Conservation (phyloP, 129 eudicot genomes). For the Dittrichia graveolens region DNA sequence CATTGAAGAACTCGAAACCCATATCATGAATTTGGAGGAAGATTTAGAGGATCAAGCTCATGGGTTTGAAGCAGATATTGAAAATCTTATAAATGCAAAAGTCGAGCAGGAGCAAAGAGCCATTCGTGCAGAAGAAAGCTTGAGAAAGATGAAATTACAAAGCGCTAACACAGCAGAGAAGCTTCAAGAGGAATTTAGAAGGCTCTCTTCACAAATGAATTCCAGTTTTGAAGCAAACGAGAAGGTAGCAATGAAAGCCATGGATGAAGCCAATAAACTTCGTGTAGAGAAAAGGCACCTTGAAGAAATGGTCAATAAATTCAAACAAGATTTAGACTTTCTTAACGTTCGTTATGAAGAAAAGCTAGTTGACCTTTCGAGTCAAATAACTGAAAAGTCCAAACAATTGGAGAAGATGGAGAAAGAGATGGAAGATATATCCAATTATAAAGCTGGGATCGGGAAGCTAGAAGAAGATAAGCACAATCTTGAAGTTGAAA, state of each 20-base stretch:
- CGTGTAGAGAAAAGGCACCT: conserved; percentile 58
- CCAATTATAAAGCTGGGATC: conserved; percentile 46
- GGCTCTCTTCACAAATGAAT: conserved; percentile 79
- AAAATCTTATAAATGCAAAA: conserved; percentile 62
- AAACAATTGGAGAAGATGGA: conserved; percentile 50
- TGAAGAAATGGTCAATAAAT: conserved; percentile 57
- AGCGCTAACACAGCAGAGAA: conserved; percentile 68
- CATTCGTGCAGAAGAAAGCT: conserved; percentile 69
- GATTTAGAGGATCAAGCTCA: conserved; percentile 69
- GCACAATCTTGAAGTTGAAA: conserved; percentile 46
- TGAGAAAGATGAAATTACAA: conserved; percentile 68
- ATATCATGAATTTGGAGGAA: conserved; percentile 66
- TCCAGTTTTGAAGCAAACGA: conserved; percentile 82
- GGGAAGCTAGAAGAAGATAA: conserved; percentile 46
- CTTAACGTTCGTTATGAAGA: conserved; percentile 49
- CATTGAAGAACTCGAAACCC: conserved; percentile 53
- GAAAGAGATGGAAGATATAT: conserved; percentile 46
- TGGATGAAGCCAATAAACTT: conserved; percentile 72
- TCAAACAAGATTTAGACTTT: conserved; percentile 52
- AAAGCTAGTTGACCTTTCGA: conserved; percentile 46
- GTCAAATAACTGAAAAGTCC: conserved; percentile 44
- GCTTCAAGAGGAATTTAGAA: conserved; percentile 86
- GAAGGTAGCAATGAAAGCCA: conserved; percentile 66
- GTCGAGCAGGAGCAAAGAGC: conserved; percentile 88
- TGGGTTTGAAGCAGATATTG: conserved; percentile 82